Conservation (phyloP, 1,139 yeast species). For the Keqinozyma sinolaborantium region DNA sequence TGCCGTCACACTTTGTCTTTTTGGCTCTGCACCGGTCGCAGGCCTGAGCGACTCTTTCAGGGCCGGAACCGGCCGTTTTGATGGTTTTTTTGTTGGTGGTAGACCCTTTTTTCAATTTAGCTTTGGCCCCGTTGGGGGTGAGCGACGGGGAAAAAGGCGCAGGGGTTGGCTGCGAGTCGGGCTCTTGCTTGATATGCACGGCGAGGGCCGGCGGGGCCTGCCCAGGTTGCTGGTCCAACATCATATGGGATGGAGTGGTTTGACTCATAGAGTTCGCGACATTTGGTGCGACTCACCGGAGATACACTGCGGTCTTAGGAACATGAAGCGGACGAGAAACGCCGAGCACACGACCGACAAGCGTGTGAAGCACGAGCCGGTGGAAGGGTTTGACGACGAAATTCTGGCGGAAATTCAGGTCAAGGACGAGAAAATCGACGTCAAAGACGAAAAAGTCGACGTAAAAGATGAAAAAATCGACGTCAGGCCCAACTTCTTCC, state of each 20-base stretch:
- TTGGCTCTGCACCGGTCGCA: conserved; percentile 85
- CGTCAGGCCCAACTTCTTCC: conserved; percentile 8
- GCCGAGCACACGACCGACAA: neutral
- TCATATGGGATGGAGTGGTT: too few species aligned
- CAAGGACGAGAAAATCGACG: too few species aligned
- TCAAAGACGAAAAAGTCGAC: neutral
- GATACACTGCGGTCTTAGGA: too few species aligned
- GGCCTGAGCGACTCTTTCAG: conserved; percentile 72
- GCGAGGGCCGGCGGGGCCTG: too few species aligned
- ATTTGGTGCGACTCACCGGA: too few species aligned
- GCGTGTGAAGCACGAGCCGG: neutral
- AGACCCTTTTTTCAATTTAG: conserved; percentile 11
- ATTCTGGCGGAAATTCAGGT: conserved; percentile 10
- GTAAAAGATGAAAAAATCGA: conserved; percentile 5
- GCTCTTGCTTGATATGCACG: neutral
- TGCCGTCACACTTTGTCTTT: conserved; percentile 73
- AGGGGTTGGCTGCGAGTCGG: neutral
- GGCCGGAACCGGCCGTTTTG: conserved; percentile 56
- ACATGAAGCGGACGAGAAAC: conserved; percentile 1
- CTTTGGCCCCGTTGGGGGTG: conserved; percentile 3
- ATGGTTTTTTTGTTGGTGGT: conserved; percentile 49
- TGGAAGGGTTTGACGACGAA: neutral
- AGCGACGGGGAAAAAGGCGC: neutral
- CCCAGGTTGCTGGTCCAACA: too few species aligned
- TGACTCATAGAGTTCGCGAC: too few species aligned